Conservation (phyloP, 148 eudicot species). For the Simmondsia chinensis region DNA sequence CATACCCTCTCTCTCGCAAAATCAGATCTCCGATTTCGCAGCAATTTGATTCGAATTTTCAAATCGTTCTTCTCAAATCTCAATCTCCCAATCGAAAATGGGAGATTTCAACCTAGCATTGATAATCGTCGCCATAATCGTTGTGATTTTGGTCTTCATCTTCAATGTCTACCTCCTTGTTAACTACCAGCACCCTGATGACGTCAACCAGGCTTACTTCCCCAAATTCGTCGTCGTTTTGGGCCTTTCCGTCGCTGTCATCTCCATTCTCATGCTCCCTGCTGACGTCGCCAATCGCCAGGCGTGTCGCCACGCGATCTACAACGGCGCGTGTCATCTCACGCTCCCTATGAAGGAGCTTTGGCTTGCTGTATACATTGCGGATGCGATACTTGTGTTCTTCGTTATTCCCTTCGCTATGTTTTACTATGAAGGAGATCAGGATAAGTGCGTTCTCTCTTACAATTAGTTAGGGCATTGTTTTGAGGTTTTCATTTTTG, state of each 20-base stretch:
- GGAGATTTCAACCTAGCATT: conserved; percentile 97
- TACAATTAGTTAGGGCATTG: conserved; percentile 1
- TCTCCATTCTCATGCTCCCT: conserved; percentile 91
- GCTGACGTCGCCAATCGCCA: conserved; percentile 96
- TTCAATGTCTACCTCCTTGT: conserved; percentile 84
- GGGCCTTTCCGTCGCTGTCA: conserved; percentile 80
- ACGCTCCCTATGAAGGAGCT: conserved; percentile 93
- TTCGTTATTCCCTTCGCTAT: conserved; percentile 93
- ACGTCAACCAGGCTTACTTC: conserved; percentile 83
- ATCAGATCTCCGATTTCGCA: not conserved
- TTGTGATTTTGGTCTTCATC: conserved; percentile 61
- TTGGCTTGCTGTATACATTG: conserved; percentile 80
- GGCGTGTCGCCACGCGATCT: conserved; percentile 87
- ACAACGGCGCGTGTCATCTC: conserved; percentile 84
- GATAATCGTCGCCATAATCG: conserved; percentile 78
- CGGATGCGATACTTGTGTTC: conserved; percentile 79
- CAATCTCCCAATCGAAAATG: conserved; percentile 26
- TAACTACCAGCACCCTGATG: conserved; percentile 95
- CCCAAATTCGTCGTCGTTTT: conserved; percentile 96
- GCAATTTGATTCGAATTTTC: not conserved
- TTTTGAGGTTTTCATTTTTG: not conserved
- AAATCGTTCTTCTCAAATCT: not conserved
- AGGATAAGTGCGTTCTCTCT: conserved; percentile 58
- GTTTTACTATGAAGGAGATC: conserved; percentile 96
- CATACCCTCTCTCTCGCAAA: conserved; percentile 4